Percentiles rank a stretch among this genome's conserved stretches.
Conservation (phyloP, 805 yeast species). For the Wickerhamiella lipophila region DNA sequence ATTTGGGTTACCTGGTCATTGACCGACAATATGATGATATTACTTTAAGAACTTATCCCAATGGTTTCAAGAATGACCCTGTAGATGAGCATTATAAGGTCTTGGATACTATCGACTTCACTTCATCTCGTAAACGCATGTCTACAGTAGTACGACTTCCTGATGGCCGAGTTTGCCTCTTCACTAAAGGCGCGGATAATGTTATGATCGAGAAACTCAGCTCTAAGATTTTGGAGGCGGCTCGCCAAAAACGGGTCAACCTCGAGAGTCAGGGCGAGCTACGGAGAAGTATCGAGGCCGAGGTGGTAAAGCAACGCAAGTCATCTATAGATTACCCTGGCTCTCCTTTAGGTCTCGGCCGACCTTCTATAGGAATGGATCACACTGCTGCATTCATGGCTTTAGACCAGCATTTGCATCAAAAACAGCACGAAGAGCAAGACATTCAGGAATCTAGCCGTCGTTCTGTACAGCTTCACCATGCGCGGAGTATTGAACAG, state of each 20-base stretch:
- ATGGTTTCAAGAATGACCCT: slow-evolving; percentile 60
- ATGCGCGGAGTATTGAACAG: background rate
- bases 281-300: slow-evolving; percentile 66
- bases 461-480: slow-evolving; percentile 13
- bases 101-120: slow-evolving; percentile 71
- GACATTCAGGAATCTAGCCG: slow-evolving; percentile 21
- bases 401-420: slow-evolving; percentile 17
- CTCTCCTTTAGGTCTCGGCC: slow-evolving; percentile 5
- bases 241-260: slow-evolving; percentile 51
- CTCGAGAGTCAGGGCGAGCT: slow-evolving; percentile 43
- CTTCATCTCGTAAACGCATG: slow-evolving; percentile 87
- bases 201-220: slow-evolving; percentile 42
- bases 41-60: slow-evolving; percentile 65
- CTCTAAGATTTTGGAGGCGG: slow-evolving; percentile 40
- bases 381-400: slow-evolving; percentile 12
- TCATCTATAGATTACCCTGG: slow-evolving; percentile 5
- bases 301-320: slow-evolving; percentile 16
- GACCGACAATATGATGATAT: slow-evolving; percentile 51
- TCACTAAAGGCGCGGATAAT: slow-evolving; percentile 87
- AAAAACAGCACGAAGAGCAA: slow-evolving; percentile 15
- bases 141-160: slow-evolving; percentile 73
- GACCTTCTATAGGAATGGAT: slow-evolving; percentile 6
- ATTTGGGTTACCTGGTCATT: slow-evolving; percentile 76
- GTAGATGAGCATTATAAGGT: slow-evolving; percentile 57
- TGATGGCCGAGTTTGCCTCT: slow-evolving; percentile 54